Evolutionary conservation across 495 filamentous ascomycete genomes (phyloP).

Genomic region (Aspergillus heteromorphus): DNA sequence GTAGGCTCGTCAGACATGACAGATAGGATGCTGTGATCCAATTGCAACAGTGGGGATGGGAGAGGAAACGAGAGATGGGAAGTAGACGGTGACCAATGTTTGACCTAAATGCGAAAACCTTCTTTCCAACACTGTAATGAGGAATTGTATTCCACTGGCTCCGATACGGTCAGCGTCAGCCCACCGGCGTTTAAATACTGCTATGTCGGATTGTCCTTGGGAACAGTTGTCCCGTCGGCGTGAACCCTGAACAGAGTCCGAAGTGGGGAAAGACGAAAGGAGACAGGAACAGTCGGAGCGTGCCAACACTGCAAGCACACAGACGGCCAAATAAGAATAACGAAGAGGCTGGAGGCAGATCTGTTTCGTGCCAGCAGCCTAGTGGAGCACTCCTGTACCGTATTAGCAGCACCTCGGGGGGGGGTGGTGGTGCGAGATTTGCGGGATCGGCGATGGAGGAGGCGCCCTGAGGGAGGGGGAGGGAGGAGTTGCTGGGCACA

Average conservation of each 20-base stretch:
- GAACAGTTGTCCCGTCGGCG: background rate
- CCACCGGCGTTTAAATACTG: background rate
- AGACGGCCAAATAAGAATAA: background rate
- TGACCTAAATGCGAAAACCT: background rate
- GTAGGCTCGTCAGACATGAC: conserved; percentile 46
- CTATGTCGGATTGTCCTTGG: background rate
- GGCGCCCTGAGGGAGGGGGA: background rate
- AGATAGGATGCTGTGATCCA: background rate
- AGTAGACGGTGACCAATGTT: background rate
- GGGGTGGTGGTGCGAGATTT: conserved; percentile 3
- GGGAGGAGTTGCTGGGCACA: background rate
- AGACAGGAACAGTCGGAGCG: conserved; percentile 5
- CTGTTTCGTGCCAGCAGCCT: background rate
- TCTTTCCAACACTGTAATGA: background rate
- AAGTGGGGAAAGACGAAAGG: background rate
- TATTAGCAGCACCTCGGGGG: background rate
- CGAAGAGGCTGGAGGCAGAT: background rate
- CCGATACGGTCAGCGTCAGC: background rate
- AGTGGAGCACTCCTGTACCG: background rate
- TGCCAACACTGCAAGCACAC: background rate
- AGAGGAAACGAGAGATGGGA: background rate
- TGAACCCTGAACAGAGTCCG: background rate
- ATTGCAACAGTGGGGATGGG: background rate
- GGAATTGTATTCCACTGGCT: background rate
- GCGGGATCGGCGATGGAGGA: background rate